Conservation (phyloP, 1,139 yeast genomes). For the Williopsis jadinii region DNA sequence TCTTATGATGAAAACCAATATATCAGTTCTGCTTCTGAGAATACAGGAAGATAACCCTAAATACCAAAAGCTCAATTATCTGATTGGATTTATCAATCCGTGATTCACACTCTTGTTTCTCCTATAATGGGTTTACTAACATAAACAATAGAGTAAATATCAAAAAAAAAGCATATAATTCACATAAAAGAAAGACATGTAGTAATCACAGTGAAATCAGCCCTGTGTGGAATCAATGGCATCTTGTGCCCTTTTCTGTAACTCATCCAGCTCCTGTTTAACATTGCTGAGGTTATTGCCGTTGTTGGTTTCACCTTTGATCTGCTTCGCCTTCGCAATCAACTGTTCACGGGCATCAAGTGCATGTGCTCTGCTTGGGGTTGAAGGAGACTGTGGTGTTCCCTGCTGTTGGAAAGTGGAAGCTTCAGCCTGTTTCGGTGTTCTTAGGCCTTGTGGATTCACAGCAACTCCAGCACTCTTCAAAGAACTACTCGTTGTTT, state of each 20-base stretch:
- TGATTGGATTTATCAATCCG: background rate
- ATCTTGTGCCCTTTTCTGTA: background rate
- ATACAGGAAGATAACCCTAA: slow-evolving; percentile 60
- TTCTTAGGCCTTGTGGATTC: too few relatives aligned
- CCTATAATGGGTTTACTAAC: background rate
- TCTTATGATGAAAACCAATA: slow-evolving; percentile 46
- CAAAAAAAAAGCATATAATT: too few relatives aligned
- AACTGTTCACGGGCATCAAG: slow-evolving; percentile 8
- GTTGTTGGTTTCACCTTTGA: slow-evolving; percentile 6
- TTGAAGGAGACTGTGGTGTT: background rate
- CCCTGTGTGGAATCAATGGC: too few relatives aligned
- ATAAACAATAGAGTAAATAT: too few relatives aligned
- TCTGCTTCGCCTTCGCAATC: slow-evolving; percentile 5
- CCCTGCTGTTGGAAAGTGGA: background rate
- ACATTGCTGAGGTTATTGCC: slow-evolving; percentile 1
- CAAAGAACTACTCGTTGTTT: too few relatives aligned
- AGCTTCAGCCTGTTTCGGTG: too few relatives aligned
- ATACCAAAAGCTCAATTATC: slow-evolving; percentile 32
- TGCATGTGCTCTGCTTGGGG: background rate
- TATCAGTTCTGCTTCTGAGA: slow-evolving; percentile 90
- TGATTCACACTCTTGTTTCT: background rate
- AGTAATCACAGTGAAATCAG: too few relatives aligned
- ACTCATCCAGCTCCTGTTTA: background rate
- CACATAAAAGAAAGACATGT: too few relatives aligned
- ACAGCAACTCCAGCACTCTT: too few relatives aligned